Conservation (phyloP, 192 early-diverging fungal species). For the Backusella circina region DNA sequence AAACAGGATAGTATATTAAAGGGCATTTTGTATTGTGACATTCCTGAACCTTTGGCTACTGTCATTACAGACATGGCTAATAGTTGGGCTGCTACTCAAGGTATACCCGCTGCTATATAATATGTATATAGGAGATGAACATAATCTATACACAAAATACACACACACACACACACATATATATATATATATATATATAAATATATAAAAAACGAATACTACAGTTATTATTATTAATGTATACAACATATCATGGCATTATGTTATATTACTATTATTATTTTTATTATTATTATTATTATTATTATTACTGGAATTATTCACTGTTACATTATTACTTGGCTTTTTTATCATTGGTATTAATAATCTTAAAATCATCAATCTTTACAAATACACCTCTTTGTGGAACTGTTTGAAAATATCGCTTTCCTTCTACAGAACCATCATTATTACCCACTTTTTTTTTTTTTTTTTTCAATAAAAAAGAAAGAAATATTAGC, state of each 20-base stretch:
- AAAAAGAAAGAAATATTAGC: not conserved
- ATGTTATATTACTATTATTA: not conserved
- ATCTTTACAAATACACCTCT: conserved; percentile 25
- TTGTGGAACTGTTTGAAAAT: conserved; percentile 27
- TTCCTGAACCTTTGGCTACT: not conserved
- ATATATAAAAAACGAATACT: not conserved
- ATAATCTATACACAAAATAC: not conserved
- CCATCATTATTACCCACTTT: conserved; percentile 27
- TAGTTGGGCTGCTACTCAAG: not conserved
- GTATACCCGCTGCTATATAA: not conserved
- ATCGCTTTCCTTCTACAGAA: conserved; percentile 24
- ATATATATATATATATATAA: not conserved
- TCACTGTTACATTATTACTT: not conserved
- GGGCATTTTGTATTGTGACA: conserved; percentile 8
- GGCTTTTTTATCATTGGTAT: not conserved
- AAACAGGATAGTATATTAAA: not conserved
- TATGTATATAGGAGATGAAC: not conserved
- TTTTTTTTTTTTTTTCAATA: not conserved
- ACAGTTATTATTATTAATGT: not conserved
- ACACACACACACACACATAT: not conserved
- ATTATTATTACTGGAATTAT: not conserved
- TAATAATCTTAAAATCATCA: conserved; percentile 19
- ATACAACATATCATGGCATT: not conserved
- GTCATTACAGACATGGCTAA: not conserved
- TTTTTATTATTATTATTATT: not conserved